Evolutionary conservation across 2,329 filamentous ascomycete genomes (phyloP).

Genomic region (Myriosclerotinia curreyana): DNA sequence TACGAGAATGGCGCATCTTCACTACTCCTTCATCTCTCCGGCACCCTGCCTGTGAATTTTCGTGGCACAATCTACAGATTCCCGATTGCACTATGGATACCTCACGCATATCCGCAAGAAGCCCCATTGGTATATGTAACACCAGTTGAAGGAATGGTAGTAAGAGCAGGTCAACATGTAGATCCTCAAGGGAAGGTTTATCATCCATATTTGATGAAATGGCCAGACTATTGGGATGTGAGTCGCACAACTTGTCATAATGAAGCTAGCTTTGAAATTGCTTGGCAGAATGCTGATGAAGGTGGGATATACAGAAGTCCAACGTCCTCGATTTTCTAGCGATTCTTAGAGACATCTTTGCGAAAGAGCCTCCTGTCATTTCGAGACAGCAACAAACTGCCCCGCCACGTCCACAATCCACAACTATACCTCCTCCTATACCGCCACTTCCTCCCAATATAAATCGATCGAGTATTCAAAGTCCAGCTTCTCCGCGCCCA

Average conservation of each 20-base stretch:
- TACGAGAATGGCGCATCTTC: conserved; percentile 86
- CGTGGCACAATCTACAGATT: conserved; percentile 87
- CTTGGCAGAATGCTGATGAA: conserved; percentile 3
- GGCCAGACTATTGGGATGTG: conserved; percentile 88
- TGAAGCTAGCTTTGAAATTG: conserved; percentile 3
- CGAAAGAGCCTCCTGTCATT: conserved; percentile 90
- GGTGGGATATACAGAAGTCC: conserved; percentile 63
- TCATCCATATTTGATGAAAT: conserved; percentile 90
- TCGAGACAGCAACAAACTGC: conserved; percentile 59
- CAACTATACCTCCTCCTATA: conserved; percentile 58
- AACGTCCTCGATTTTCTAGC: conserved; percentile 78
- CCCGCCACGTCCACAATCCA: conserved; percentile 41
- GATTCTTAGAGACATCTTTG: conserved; percentile 81
- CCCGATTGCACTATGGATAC: conserved; percentile 88
- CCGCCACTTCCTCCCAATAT: conserved; percentile 69
- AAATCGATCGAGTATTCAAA: conserved; percentile 45
- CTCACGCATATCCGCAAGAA: conserved; percentile 83
- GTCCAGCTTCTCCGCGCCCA: conserved; percentile 39
- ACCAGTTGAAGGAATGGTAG: conserved; percentile 81
- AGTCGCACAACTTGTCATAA: conserved; percentile 42
- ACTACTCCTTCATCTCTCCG: conserved; percentile 79
- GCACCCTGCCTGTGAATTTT: conserved; percentile 88
- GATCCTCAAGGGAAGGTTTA: conserved; percentile 91
- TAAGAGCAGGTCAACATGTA: conserved; percentile 91
- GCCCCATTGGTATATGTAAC: conserved; percentile 85